These are phyloP conservation scores for Metschnikowia proteae DNA, from an alignment of 805 yeast genomes.

Conservation along the genomic window DNA sequence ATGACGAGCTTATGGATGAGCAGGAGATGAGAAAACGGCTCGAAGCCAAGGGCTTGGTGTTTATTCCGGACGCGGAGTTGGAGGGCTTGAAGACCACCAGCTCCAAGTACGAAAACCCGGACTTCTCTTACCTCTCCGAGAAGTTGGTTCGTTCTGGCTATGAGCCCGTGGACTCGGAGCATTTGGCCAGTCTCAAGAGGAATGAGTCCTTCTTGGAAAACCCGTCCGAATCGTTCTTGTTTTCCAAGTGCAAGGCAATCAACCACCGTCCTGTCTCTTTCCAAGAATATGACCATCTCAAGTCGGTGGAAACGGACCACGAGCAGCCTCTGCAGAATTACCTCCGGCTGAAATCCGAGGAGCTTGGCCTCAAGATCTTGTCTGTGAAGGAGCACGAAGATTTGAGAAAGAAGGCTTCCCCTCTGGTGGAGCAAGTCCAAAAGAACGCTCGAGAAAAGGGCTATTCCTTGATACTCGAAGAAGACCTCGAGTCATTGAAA, in stretches of 20 bases:
- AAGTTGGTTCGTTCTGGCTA: conserved; percentile 18
- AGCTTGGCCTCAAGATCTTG: conserved; percentile 30
- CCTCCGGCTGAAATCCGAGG: conserved; percentile 33
- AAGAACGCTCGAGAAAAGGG: conserved; percentile 8
- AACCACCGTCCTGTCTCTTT: conserved; percentile 18
- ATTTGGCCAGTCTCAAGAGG: conserved; percentile 13
- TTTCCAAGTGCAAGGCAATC: conserved; percentile 18
- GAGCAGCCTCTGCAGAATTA: conserved; percentile 34
- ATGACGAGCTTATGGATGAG: conserved; percentile 28
- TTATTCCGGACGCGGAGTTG: conserved; percentile 26
- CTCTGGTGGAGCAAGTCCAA: conserved; percentile 4
- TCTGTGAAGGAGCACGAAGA: conserved; percentile 30
- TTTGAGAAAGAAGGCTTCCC: conserved; percentile 19
- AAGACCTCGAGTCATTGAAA: conserved; percentile 8
- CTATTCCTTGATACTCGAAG: conserved; percentile 5
- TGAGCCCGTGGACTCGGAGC: conserved; percentile 13
- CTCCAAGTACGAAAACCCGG: conserved; percentile 20
- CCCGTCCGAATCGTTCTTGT: conserved; percentile 27
- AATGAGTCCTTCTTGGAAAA: conserved; percentile 12
- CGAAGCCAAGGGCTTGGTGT: conserved; percentile 29
- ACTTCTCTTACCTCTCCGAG: conserved; percentile 21
- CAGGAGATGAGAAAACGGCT: conserved; percentile 33
- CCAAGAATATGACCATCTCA: conserved; percentile 17
- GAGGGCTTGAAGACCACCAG: conserved; percentile 14
- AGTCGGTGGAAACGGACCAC: conserved; percentile 21